These are phyloP conservation scores for Tilletia caries DNA, from an alignment of 1,284 basidiomycete genomes.

Conservation along the genomic window DNA sequence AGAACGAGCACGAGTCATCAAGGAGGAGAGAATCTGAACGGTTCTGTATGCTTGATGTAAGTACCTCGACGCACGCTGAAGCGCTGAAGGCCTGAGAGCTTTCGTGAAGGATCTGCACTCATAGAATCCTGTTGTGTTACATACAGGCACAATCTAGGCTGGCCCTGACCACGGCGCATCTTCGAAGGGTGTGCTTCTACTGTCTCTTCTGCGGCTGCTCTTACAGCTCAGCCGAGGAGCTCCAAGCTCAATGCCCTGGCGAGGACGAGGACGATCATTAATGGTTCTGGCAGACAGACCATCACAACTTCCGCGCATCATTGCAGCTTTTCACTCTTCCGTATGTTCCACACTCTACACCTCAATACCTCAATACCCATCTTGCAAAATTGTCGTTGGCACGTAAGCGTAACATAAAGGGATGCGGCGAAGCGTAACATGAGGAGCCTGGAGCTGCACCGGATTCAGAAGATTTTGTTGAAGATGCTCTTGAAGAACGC, in stretches of 20 bases:
- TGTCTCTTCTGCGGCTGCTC: constrained; percentile 24
- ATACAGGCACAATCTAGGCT: constrained; percentile 16
- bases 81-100: not conserved
- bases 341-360: too few relatives aligned
- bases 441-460: too few relatives aligned
- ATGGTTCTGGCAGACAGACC: not conserved
- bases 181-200: constrained; percentile 19
- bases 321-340: too few relatives aligned
- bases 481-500: constrained; percentile 34
- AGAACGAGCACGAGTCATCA: not conserved
- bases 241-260: constrained; percentile 18
- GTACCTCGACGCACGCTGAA: not conserved
- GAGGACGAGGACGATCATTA: constrained; percentile 24
- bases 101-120: too few relatives aligned
- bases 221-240: constrained; percentile 18
- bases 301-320: too few relatives aligned
- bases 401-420: too few relatives aligned
- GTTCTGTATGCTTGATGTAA: constrained; percentile 18
- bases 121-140: too few relatives aligned
- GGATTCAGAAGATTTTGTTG: constrained; percentile 29
- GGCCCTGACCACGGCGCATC: constrained; percentile 18
- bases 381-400: too few relatives aligned
- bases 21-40: constrained; percentile 6
- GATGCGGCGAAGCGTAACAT: too few relatives aligned
- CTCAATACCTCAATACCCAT: too few relatives aligned